These are phyloP conservation scores for Yarrowia sp. DNA, from an alignment of 805 yeast genomes.

Conservation along the genomic window DNA sequence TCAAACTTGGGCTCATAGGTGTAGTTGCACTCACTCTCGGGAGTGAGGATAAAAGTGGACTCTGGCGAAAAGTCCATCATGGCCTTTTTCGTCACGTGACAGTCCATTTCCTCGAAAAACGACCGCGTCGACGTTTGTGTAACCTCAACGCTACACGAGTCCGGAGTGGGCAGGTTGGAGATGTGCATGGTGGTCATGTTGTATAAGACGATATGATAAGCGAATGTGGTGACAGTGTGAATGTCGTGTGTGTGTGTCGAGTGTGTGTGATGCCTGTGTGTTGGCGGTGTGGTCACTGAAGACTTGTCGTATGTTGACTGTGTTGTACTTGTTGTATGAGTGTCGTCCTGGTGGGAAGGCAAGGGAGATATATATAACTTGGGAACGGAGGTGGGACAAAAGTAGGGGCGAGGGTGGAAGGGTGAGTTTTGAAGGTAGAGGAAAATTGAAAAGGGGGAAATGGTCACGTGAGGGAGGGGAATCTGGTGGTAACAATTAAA, in stretches of 20 bases:
- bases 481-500: background rate
- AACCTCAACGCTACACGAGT: background rate
- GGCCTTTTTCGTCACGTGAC: constrained; percentile 16
- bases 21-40: background rate
- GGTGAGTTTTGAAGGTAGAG: background rate
- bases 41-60: constrained; percentile 12
- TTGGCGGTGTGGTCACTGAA: background rate
- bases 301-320: background rate
- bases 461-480: background rate
- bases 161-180: constrained; percentile 14
- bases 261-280: background rate
- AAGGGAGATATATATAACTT: constrained; percentile 6
- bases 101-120: constrained; percentile 17
- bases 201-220: background rate
- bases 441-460: background rate
- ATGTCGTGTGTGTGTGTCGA: background rate
- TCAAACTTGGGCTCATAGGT: background rate
- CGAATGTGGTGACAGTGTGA: background rate
- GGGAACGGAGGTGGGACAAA: background rate
- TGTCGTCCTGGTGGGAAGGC: background rate
- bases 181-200: background rate
- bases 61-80: constrained; percentile 22
- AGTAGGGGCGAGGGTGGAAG: background rate
- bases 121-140: constrained; percentile 7
- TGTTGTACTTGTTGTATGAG: background rate